Base-by-base conservation (phyloP, 2,329 filamentous ascomycete genomes). In the Fusarium sp. region DNA sequence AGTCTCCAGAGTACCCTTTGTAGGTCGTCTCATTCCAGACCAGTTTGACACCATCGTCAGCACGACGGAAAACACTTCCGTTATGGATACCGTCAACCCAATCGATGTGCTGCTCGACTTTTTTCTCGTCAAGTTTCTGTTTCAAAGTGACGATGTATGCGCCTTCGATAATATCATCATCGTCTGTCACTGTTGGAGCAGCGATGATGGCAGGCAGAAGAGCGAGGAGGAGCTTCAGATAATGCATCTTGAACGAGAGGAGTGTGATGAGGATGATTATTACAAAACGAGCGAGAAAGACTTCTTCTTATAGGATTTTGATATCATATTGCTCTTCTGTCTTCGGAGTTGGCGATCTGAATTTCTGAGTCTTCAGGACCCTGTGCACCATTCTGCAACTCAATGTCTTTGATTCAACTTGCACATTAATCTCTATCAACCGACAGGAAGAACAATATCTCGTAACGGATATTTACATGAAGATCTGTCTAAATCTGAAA, bases 111-210 rank as follows among this genome's bases (percentile, higher is more conserved):
- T 73, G 68, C n/a, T 81, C 79, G 31, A 84, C 69, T n/a, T 79
- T 74, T 3, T 75, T 68, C 22, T 77, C 66, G 20, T 71, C 71
- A 45, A 82, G 72, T 36, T 79, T 78, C 14, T 81, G 77, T 75
- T 85, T 84, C 26, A 86, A 71, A 38, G 84, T 86, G 76, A 86
- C 77, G 63, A 86, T 86, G 75, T 85, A 86, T 71, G 82, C 84
- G 70, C 79, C 80, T 53, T 81, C 74, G 44, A 83, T 69, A 41
- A 82, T 68, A 58, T 75, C 74, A 6, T 53, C 47, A 35, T 65
- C 63, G 7, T 62, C 28, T n/a, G 41, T 12, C 15, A 35, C 24
- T 22, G 53, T 44, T n/a, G 65, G 66, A 24, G 60, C 71, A 26
- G 63, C 68, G 12, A 76, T 48, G n/a, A 61, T 55, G 8, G 57